phyloP scores from a whole-genome alignment of 2,329 filamentous ascomycete species.

The Ascochyta koolunga region DNA sequence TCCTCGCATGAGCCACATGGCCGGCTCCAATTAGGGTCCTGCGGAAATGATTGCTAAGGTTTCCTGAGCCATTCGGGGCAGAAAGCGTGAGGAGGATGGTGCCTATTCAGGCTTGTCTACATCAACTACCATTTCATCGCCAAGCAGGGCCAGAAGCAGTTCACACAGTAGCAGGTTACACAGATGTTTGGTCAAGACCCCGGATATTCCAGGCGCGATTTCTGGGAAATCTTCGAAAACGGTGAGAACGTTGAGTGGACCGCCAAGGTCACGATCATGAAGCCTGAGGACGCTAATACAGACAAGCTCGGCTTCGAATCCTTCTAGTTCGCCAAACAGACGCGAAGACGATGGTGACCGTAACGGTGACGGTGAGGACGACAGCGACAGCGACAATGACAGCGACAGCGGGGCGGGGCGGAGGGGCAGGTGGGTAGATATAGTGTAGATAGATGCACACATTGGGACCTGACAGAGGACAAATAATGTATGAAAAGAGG shows the following conservation, averaged over 20 bases:
- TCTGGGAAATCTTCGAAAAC: slow-evolving; percentile 53
- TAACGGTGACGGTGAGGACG: too few species aligned
- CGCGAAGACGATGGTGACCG: too few species aligned
- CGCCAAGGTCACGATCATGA: slow-evolving; percentile 55
- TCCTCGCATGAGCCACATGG: slow-evolving; percentile 50
- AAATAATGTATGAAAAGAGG: too few species aligned
- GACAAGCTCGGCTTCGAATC: slow-evolving; percentile 59
- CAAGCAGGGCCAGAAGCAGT: slow-evolving; percentile 56
- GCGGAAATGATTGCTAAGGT: slow-evolving; percentile 60
- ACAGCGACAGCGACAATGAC: too few species aligned
- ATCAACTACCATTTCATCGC: slow-evolving; percentile 59
- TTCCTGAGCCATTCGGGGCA: slow-evolving; percentile 53
- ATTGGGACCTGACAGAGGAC: too few species aligned
- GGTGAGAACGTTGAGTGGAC: slow-evolving; percentile 54
- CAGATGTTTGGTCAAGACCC: slow-evolving; percentile 57
- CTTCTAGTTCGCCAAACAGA: slow-evolving; percentile 58
- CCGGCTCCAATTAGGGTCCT: slow-evolving; percentile 57
- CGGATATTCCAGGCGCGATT: slow-evolving; percentile 57
- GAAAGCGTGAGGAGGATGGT: slow-evolving; percentile 57
- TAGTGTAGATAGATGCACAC: too few species aligned
- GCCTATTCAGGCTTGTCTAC: slow-evolving; percentile 59
- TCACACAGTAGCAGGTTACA: slow-evolving; percentile 54
- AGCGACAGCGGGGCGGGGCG: too few species aligned
- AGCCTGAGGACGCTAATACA: slow-evolving; percentile 54
- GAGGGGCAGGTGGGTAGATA: too few species aligned